Percentiles rank a stretch among this genome's conserved stretches.
Evolutionary conservation across 768 basidiomycete genomes (phyloP).

Genomic region (Hemileccinum impolitum): DNA sequence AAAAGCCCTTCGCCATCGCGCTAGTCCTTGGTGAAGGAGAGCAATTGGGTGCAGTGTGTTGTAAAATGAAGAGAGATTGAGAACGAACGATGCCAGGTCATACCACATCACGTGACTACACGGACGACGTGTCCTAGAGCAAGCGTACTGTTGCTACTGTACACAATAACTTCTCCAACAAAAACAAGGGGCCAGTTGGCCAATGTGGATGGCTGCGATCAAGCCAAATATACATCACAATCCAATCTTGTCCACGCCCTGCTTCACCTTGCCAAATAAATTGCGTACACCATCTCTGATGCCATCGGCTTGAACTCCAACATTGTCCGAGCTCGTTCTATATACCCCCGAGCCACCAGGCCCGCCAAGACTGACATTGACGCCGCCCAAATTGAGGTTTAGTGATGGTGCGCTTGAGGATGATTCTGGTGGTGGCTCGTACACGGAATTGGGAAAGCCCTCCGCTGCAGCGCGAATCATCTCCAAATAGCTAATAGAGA

Average conservation of each 20-base stretch:
- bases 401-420: conserved; percentile 71
- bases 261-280: conserved; percentile 85
- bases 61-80: background rate
- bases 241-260: conserved; percentile 69
- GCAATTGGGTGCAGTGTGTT: conserved; percentile 2
- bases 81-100: background rate
- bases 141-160: too few relatives aligned
- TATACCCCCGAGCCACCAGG: conserved; percentile 80
- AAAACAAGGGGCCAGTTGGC: too few relatives aligned
- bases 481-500: conserved; percentile 66
- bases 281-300: conserved; percentile 86
- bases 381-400: conserved; percentile 88
- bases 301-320: conserved; percentile 80
- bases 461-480: conserved; percentile 78
- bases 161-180: too few relatives aligned
- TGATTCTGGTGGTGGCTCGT: conserved; percentile 74
- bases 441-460: conserved; percentile 61
- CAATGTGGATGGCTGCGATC: background rate
- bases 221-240: conserved; percentile 15
- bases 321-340: conserved; percentile 69
- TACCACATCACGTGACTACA: conserved; percentile 23
- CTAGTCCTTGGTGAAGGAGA: conserved; percentile 20
- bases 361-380: conserved; percentile 93
- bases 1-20: conserved; percentile 74
- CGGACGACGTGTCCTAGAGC: conserved; percentile 22